Base-by-base conservation (phyloP, 768 basidiomycete genomes). In the Hygrophorus pudorinus region DNA sequence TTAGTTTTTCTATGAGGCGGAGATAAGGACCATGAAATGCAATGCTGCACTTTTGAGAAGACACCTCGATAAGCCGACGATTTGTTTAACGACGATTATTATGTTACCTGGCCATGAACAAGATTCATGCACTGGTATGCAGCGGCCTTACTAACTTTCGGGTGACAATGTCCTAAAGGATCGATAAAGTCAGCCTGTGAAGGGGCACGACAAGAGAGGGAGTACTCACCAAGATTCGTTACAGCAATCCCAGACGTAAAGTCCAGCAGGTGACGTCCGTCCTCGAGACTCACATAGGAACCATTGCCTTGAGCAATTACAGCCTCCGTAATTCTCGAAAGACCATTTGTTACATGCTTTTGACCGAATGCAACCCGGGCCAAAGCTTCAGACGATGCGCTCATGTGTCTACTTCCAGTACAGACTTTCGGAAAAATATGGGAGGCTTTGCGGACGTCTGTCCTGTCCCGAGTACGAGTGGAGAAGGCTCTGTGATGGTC, bases 241-340 rank as follows among this genome's bases (percentile, higher is more conserved):
- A 94, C 91, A 21, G 86, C 88, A 51, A 89, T 93, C 8, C 91
- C 91, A 54, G 75, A 76, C 9, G 85, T 90, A 55, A 93, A 92
- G 59, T 96, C 92, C 40, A 96, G 69, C 56, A 85, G 57, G 53
- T 68, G 74, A 46, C 75, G 70, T 2, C 88, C 91, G 50, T 89
- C 81, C 21, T 80, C 73, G 44, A 82, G 79, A 21, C 65, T 65
- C 43, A 89, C 75, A 51, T 85, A 86, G 1, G 84, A 79, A 11
- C 89, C 88, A 52, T 77, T 68, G 34, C 79, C 83, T 51, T 75
- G 80, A 29, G 65, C 60, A 65, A 86, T 77, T 40, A 85, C 63
- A 0, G 76, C 85, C 14, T 69, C 62, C 0, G 68, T 68, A 35
- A 72, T 63, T 47, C 72, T 59, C 1, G 60, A 64, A 3, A 76